Conservation (phyloP, 2,329 filamentous ascomycete genomes). For the Aspergillus japonicus region DNA sequence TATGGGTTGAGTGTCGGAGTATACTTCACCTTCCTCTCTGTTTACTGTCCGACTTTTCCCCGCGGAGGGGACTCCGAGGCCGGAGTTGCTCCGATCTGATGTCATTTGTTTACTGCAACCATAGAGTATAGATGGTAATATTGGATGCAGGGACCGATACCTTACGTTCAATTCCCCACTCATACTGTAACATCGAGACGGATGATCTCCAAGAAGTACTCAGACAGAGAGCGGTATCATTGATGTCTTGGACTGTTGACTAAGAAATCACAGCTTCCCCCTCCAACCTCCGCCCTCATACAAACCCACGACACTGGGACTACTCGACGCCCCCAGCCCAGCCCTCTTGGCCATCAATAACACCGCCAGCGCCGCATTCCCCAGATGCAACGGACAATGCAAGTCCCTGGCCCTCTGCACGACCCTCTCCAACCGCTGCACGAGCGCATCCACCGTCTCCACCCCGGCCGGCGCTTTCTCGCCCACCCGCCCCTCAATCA, state of each 20-base stretch:
- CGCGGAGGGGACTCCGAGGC: background rate
- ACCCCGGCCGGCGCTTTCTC: conserved; percentile 31
- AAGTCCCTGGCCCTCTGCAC: conserved; percentile 44
- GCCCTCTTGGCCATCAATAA: conserved; percentile 32
- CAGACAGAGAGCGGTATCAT: no score
- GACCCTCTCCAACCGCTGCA: conserved; percentile 39
- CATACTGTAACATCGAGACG: no score
- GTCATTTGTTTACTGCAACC: background rate
- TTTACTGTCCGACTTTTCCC: background rate
- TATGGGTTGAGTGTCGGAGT: background rate
- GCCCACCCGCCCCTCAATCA: conserved; percentile 32
- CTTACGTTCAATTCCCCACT: no score
- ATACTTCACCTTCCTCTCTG: background rate
- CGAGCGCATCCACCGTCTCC: conserved; percentile 39
- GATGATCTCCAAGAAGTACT: no score
- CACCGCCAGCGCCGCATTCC: conserved; percentile 38
- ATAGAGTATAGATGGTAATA: background rate
- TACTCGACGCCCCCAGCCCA: conserved; percentile 32
- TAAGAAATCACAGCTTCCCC: background rate
- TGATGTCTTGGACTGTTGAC: no score
- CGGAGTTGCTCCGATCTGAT: conserved; percentile 21
- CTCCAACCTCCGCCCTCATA: conserved; percentile 24
- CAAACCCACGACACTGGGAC: conserved; percentile 34
- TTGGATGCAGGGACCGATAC: no score
- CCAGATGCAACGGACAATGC: conserved; percentile 40